phyloP scores from a whole-genome alignment of 129 eudicot genomes.

The Tagetes erecta region DNA sequence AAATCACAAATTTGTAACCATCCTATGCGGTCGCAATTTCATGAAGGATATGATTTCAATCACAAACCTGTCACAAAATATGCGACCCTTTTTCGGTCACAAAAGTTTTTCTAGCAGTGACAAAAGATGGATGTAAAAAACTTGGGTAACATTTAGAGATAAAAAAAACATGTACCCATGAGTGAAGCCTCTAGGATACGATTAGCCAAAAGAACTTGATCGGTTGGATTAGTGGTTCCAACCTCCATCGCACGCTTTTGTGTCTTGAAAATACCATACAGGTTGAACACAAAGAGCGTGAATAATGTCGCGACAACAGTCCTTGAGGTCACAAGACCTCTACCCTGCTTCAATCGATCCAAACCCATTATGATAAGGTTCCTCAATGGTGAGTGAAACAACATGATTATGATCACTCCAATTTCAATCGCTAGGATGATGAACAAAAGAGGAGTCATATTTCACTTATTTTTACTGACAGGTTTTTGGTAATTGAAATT shows the following conservation, averaged over 20 bases:
- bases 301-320: conserved; percentile 54
- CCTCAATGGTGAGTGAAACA: conserved; percentile 73
- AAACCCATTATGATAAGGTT: conserved; percentile 50
- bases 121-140: neutral
- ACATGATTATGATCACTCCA: conserved; percentile 48
- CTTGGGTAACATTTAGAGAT: neutral
- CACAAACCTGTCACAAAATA: neutral
- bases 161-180: conserved; percentile 48
- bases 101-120: neutral
- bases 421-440: conserved; percentile 48
- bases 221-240: conserved; percentile 57
- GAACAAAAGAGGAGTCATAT: conserved; percentile 58
- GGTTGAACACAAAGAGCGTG: conserved; percentile 45
- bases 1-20: too few relatives aligned
- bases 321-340: conserved; percentile 59
- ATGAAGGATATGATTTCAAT: too few relatives aligned
- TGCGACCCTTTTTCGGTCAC: neutral
- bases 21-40: too few relatives aligned
- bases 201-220: conserved; percentile 55
- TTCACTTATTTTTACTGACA: neutral
- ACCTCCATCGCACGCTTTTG: conserved; percentile 43
- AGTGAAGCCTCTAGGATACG: conserved; percentile 26
- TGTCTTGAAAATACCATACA: conserved; percentile 30
- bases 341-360: conserved; percentile 63
- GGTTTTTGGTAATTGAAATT: neutral